These are phyloP conservation scores for Paraconiothyrium brasiliense DNA, from an alignment of 2,329 filamentous ascomycete genomes.

Conservation along the genomic window DNA sequence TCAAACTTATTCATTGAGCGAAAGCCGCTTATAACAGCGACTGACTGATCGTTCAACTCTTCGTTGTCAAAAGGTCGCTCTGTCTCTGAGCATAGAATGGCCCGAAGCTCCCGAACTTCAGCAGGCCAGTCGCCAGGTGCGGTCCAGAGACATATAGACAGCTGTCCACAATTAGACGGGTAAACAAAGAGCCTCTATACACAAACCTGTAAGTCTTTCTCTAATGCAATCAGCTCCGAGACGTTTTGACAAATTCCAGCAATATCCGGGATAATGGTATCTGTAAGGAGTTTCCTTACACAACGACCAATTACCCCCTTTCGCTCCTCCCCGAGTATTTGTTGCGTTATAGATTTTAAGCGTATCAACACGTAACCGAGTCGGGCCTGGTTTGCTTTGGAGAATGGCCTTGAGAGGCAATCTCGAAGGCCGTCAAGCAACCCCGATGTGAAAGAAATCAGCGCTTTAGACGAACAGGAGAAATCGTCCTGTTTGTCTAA, in stretches of 20 bases:
- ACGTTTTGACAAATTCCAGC: constrained; percentile 31
- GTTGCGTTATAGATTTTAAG: constrained; percentile 23
- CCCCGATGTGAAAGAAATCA: constrained; percentile 27
- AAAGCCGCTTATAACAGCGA: constrained; percentile 27
- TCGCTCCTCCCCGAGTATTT: constrained; percentile 2
- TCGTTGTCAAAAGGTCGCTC: constrained; percentile 32
- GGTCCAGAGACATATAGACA: constrained; percentile 47
- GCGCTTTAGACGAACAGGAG: constrained; percentile 31
- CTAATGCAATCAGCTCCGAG: constrained; percentile 27
- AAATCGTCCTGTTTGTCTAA: constrained; percentile 15
- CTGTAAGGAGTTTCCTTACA: constrained; percentile 20
- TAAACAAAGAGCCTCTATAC: background rate
- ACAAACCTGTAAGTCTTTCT: constrained; percentile 46
- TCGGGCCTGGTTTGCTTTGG: constrained; percentile 33
- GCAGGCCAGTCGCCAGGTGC: constrained; percentile 36
- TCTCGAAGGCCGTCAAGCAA: constrained; percentile 33
- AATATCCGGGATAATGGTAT: constrained; percentile 30
- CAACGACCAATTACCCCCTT: constrained; percentile 1
- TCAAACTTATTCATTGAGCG: constrained; percentile 27
- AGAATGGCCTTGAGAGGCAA: constrained; percentile 24
- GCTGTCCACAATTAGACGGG: constrained; percentile 30
- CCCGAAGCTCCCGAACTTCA: constrained; percentile 32
- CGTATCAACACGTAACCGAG: constrained; percentile 34
- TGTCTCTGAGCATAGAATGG: constrained; percentile 32
- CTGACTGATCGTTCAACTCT: constrained; percentile 34